Base-by-base conservation (phyloP, 495 filamentous ascomycete species). In the Podospora sp. region DNA sequence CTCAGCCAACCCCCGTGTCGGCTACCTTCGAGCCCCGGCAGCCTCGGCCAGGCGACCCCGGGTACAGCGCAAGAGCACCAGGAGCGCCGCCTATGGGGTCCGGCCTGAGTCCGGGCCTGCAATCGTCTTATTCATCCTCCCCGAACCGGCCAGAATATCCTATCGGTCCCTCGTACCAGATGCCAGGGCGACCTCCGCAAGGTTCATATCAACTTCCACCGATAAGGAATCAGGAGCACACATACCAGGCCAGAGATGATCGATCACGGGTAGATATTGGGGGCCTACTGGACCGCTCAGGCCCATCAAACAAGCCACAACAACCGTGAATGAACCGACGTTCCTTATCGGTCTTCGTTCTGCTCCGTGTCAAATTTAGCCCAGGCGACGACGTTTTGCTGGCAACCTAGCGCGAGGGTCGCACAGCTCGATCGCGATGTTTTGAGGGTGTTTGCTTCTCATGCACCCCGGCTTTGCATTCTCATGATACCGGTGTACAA, bases 241-340 rank as follows among this genome's bases (percentile, higher is more conserved):
- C 71, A 55, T 81, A 81, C 65, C 66, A 72, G 14, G 33, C 65
- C 22, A 81, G 80, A 71, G 83, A 83, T 60, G 82, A 84, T 53
- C 77, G 82, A 27, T 73, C 78, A 52, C 78, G 84, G 14, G 79
- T 87, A 33, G 85, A 85, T 65, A 87, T 87, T 66, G 81, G 82
- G 25, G 85, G 84, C 33, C 74, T 87, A 40, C 78, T 87, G 49
- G 82, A 85, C 33, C 80, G 80, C 52, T 76, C 78, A 1, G 74
- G 75, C 11, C 76, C 75, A 25, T 69, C 75, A n/a, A 73, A 64
- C 46, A 62, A 65, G 20, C 51, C 66, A 14, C 66, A 53, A 46
- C 63, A 51, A 25, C 60, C 65, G 12, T 63, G 56, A 61, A 29
- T 22, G 33, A 50, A 29, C 18, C 24, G 18, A 24, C n/a, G 59